phyloP scores from a whole-genome alignment of 805 yeast species.

The Myxozyma vanderwaltii region DNA sequence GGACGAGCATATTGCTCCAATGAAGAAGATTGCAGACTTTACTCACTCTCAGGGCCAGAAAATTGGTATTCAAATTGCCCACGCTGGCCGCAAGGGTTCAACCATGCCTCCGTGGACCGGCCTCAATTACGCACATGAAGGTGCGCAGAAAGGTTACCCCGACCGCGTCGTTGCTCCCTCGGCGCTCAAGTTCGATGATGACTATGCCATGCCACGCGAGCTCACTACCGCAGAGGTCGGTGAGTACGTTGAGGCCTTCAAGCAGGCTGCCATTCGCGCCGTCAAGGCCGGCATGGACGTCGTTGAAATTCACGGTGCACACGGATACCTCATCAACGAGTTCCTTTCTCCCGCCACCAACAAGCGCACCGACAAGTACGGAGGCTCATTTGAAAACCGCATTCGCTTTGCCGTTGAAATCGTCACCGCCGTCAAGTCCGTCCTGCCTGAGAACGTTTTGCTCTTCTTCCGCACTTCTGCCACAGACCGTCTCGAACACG shows the following conservation, averaged over 20 bases:
- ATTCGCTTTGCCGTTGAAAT: conserved; percentile 53
- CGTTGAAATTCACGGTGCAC: conserved; percentile 66
- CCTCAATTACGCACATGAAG: conserved; percentile 23
- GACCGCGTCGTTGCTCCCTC: conserved; percentile 52
- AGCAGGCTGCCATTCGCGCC: conserved; percentile 53
- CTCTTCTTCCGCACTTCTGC: conserved; percentile 54
- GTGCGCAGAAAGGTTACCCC: conserved; percentile 34
- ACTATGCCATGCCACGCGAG: conserved; percentile 44
- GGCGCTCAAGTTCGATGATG: conserved; percentile 41
- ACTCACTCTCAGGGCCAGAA: conserved; percentile 48
- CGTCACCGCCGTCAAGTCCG: conserved; percentile 49
- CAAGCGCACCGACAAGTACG: conserved; percentile 62
- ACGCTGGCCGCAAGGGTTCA: conserved; percentile 56
- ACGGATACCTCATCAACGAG: conserved; percentile 58
- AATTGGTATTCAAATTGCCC: conserved; percentile 58
- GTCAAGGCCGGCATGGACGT: conserved; percentile 61
- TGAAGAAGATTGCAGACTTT: conserved; percentile 47
- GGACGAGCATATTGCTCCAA: conserved; percentile 51
- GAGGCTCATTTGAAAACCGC: conserved; percentile 64
- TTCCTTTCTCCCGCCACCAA: conserved; percentile 54
- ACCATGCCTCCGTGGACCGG: conserved; percentile 41
- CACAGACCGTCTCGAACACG: conserved; percentile 43
- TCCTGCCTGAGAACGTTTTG: conserved; percentile 49
- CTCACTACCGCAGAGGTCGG: conserved; percentile 48
- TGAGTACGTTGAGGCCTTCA: conserved; percentile 48